Evolutionary conservation across 352 stramenopile genomes (phyloP).

Genomic region (Phytopythium montanum): DNA sequence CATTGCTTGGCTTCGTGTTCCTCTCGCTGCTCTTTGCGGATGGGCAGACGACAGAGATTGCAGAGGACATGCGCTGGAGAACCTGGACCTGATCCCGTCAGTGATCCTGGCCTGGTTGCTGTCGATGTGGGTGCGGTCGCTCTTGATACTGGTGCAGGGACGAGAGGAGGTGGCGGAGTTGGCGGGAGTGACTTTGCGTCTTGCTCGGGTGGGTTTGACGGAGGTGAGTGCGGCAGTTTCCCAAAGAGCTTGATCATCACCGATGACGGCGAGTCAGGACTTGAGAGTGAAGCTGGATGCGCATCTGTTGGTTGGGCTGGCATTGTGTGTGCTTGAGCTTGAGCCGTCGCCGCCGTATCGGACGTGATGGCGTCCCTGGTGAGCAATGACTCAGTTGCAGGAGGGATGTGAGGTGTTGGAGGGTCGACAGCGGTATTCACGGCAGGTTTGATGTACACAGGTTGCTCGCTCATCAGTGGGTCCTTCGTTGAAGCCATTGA

Average conservation of each 20-base stretch:
- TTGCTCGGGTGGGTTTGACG: neutral
- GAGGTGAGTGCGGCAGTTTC: neutral
- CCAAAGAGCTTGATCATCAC: constrained; percentile 6
- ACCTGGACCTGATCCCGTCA: neutral
- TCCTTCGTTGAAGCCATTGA: neutral
- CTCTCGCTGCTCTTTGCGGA: constrained; percentile 54
- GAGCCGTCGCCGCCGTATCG: neutral
- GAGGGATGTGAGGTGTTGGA: no score
- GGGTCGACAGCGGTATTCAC: no score
- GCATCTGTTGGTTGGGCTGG: neutral
- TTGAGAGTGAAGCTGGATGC: neutral
- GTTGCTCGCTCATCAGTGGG: neutral
- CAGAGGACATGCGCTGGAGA: constrained; percentile 32
- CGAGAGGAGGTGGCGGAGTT: neutral
- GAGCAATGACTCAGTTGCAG: no score
- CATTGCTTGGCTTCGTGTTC: constrained; percentile 61
- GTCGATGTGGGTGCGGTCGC: neutral
- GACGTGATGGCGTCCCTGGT: neutral
- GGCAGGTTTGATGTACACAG: neutral
- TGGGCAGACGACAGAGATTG: constrained; percentile 40
- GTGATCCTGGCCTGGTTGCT: neutral
- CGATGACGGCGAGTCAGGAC: neutral
- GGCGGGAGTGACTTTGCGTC: neutral
- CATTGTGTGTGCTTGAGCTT: neutral
- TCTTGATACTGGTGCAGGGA: neutral